These are phyloP conservation scores for Fusarium verticillioides DNA, from an alignment of 2,329 filamentous ascomycete species.

Conservation along the genomic window DNA sequence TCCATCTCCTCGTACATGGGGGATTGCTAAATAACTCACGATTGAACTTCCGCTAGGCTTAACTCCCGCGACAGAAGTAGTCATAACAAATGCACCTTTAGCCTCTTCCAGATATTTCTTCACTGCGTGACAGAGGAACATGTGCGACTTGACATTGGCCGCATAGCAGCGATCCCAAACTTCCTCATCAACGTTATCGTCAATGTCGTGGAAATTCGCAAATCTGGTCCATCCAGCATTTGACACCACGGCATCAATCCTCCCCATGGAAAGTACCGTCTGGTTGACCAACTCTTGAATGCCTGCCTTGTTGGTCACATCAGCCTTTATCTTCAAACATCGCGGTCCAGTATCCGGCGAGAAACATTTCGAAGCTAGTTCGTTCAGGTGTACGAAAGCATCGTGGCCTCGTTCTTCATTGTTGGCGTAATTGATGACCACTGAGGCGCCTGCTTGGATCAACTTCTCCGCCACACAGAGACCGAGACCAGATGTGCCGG, in stretches of 20 bases:
- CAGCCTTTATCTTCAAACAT: background rate
- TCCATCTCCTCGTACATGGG: fast-evolving
- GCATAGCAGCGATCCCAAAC: slow-evolving; percentile 19
- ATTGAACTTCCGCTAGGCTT: slow-evolving; percentile 17
- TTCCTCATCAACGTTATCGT: slow-evolving; percentile 14
- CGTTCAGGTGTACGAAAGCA: background rate
- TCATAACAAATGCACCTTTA: slow-evolving; percentile 5
- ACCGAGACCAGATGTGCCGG: slow-evolving; percentile 6
- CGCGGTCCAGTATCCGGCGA: fast-evolving
- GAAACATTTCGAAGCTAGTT: fast-evolving
- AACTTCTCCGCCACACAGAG: background rate
- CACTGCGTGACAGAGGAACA: slow-evolving; percentile 7
- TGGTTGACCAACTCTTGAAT: background rate
- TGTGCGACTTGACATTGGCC: slow-evolving; percentile 11
- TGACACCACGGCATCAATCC: slow-evolving; percentile 4
- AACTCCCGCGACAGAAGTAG: slow-evolving; percentile 1
- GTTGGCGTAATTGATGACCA: slow-evolving; percentile 4
- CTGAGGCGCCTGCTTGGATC: background rate
- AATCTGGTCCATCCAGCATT: slow-evolving; percentile 18
- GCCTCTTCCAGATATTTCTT: background rate
- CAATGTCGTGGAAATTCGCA: background rate
- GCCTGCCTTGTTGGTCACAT: background rate
- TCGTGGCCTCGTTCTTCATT: background rate
- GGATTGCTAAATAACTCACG: background rate
- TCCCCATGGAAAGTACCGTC: background rate